phyloP scores from a whole-genome alignment of 1,284 basidiomycete species.

The Anthracocystis panici-leucophaei region DNA sequence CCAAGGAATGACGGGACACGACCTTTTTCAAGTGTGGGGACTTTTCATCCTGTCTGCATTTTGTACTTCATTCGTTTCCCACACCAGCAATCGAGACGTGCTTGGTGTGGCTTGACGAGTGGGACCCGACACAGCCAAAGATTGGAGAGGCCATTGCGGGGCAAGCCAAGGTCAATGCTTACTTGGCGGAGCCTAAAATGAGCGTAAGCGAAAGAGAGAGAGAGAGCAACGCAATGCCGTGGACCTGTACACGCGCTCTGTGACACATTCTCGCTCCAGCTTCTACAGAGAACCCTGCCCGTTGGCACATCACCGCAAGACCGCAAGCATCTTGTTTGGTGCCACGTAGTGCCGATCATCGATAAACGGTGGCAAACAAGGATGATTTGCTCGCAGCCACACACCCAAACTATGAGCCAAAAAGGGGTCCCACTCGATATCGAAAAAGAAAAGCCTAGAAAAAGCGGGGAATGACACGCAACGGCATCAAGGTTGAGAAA shows the following conservation, averaged over 20 bases:
- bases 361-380: too few species aligned
- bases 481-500: neutral
- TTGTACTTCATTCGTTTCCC: too few species aligned
- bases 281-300: slow-evolving; percentile 2
- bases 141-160: neutral
- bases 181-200: neutral
- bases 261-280: neutral
- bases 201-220: slow-evolving; percentile 1
- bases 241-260: neutral
- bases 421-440: neutral
- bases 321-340: neutral
- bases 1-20: too few species aligned
- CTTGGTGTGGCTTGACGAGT: too few species aligned
- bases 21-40: too few species aligned
- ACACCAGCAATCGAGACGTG: too few species aligned
- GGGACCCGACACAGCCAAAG: neutral
- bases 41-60: too few species aligned
- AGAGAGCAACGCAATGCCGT: slow-evolving; percentile 12
- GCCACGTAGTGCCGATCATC: too few species aligned
- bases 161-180: neutral
- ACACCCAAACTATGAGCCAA: neutral
- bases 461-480: neutral
- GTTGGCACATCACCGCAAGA: neutral
- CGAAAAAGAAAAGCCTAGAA: neutral
- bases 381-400: neutral